Conservation (phyloP, 441 rosid species). For the Brassica hybrid region DNA sequence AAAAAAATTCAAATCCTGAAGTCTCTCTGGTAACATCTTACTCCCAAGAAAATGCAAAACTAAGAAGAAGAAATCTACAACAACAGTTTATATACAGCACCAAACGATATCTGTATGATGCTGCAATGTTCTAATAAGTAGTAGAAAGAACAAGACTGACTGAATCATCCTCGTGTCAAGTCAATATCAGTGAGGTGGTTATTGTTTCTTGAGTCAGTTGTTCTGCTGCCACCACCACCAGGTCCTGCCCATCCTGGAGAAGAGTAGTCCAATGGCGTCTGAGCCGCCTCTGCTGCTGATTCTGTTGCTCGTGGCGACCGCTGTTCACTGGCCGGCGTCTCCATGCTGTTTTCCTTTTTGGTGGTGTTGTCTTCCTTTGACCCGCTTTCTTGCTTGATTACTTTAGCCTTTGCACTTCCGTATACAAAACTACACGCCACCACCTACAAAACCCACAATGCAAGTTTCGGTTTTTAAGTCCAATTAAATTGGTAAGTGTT, state of each 20-base stretch:
- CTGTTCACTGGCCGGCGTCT: constrained; percentile 35
- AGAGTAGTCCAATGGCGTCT: constrained; percentile 32
- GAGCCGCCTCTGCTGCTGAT: constrained; percentile 26
- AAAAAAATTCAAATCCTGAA: background rate
- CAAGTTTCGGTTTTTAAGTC: background rate
- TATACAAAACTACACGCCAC: constrained; percentile 86
- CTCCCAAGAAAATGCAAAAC: constrained; percentile 36
- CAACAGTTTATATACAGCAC: constrained; percentile 55
- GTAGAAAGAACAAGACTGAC: constrained; percentile 26
- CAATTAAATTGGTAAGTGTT: background rate
- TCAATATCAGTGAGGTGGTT: constrained; percentile 63
- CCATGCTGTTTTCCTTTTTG: constrained; percentile 32
- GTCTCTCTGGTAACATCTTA: constrained; percentile 15
- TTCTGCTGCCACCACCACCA: constrained; percentile 41
- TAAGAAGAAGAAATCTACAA: constrained; percentile 64
- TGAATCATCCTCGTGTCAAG: constrained; percentile 75
- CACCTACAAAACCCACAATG: constrained; percentile 57
- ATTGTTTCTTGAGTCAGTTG: constrained; percentile 31
- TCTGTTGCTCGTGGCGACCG: constrained; percentile 32
- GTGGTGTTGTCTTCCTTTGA: constrained; percentile 49
- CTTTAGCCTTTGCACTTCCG: constrained; percentile 57
- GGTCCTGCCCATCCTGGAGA: constrained; percentile 56
- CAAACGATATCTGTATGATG: constrained; percentile 60
- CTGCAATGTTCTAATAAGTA: constrained; percentile 57
- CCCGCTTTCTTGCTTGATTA: constrained; percentile 49